These are phyloP conservation scores for Sclerotinia minor DNA, from an alignment of 2,329 filamentous ascomycete genomes.

Conservation along the genomic window DNA sequence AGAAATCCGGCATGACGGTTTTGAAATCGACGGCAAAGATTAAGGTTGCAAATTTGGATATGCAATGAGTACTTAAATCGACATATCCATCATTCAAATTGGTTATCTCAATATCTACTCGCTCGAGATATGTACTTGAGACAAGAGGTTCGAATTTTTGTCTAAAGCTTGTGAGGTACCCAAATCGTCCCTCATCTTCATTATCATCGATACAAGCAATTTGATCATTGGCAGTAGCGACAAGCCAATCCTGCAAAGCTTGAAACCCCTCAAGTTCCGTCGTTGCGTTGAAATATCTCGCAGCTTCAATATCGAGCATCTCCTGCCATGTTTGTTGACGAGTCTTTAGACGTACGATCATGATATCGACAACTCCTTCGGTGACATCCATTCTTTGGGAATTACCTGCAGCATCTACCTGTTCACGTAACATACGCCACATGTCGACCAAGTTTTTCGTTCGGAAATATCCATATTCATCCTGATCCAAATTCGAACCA, in stretches of 20 bases:
- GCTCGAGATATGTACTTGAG: conserved; percentile 75
- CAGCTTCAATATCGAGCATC: conserved; percentile 82
- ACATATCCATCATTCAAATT: conserved; percentile 87
- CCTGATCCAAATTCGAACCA: conserved; percentile 74
- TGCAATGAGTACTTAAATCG: conserved; percentile 90
- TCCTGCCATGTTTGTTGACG: conserved; percentile 85
- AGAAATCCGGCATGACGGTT: conserved; percentile 81
- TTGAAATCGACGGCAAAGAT: conserved; percentile 91
- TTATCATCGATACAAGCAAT: conserved; percentile 97
- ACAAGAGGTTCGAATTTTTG: conserved; percentile 80
- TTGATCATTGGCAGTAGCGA: conserved; percentile 96
- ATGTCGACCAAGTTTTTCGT: conserved; percentile 90
- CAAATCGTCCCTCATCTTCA: conserved; percentile 70
- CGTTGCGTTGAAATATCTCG: conserved; percentile 64
- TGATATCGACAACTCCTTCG: conserved; percentile 93
- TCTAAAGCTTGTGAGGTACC: conserved; percentile 84
- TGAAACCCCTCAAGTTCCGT: conserved; percentile 68
- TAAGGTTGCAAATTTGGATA: conserved; percentile 79
- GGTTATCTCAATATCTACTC: conserved; percentile 70
- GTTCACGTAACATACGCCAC: conserved; percentile 96
- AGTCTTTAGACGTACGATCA: conserved; percentile 82
- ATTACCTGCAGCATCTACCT: conserved; percentile 79
- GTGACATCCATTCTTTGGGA: conserved; percentile 87
- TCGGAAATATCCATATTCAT: conserved; percentile 86
- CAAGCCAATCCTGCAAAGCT: conserved; percentile 89